Conservation (phyloP, 2,329 filamentous ascomycete species). For the Didymella segeticola region DNA sequence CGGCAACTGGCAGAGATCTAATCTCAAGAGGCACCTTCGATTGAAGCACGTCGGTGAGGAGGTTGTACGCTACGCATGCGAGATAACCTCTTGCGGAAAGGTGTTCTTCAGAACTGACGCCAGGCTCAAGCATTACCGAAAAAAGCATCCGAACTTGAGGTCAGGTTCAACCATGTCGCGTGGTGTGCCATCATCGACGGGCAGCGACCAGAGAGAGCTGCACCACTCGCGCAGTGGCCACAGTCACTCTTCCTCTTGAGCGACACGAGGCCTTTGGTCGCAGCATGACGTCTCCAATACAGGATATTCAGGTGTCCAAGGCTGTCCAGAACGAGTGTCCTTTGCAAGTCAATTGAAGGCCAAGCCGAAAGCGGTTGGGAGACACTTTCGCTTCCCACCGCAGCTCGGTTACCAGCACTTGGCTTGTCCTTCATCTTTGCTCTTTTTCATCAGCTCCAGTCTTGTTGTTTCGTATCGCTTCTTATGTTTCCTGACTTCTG, state of each 20-base stretch:
- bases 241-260: not conserved
- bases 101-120: not conserved
- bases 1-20: not conserved
- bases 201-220: not conserved
- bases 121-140: slow-evolving; percentile 3
- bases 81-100: not conserved
- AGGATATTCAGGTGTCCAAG: not conserved
- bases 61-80: not conserved
- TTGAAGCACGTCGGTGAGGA: not conserved
- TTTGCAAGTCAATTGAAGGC: not conserved
- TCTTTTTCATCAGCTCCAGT: too few relatives aligned
- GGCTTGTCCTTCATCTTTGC: too few relatives aligned
- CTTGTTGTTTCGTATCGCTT: too few relatives aligned
- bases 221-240: not conserved
- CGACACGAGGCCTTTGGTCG: not conserved
- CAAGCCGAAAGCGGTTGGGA: not conserved
- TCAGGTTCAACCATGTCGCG: not conserved
- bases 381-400: not conserved
- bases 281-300: not conserved
- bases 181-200: not conserved
- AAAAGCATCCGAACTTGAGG: not conserved
- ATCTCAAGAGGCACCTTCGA: not conserved
- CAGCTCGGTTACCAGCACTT: too few relatives aligned
- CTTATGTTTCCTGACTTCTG: too few relatives aligned
- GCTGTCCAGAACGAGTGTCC: not conserved